A percentile compares a stretch with the other conserved stretches of the same genome.
Evolutionary conservation across 78 protist species (phyloP).

Genomic region (Anaeramoeba ignava): DNA sequence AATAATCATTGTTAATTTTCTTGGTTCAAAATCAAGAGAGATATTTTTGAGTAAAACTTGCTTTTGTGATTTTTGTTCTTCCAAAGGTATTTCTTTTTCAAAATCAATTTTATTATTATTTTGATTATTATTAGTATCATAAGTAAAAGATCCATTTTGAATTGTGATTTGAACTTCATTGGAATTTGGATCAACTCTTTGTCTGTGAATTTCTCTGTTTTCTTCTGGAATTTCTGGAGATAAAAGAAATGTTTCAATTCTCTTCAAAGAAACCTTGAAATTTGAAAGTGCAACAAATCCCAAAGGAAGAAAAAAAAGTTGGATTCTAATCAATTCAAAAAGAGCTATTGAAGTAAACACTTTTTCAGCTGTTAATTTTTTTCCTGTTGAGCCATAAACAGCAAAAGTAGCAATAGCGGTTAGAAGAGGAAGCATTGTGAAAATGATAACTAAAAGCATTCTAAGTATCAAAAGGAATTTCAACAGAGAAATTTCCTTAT

Average conservation of each 20-base stretch:
- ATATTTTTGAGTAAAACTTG: neutral
- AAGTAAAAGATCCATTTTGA: neutral
- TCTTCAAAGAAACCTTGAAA: neutral
- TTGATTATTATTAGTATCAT: neutral
- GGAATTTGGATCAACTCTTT: neutral
- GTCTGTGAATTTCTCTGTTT: neutral
- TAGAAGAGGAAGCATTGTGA: too few species aligned
- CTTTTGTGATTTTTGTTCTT: neutral
- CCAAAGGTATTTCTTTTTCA: neutral
- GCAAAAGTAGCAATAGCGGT: too few species aligned
- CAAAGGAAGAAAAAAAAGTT: neutral
- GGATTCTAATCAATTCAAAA: neutral
- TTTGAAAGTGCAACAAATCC: neutral
- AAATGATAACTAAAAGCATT: too few species aligned
- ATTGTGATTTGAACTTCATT: neutral
- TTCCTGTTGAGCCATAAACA: neutral
- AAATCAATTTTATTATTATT: neutral
- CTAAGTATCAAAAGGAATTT: too few species aligned
- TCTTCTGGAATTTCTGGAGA: neutral
- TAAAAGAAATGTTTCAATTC: neutral
- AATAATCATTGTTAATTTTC: neutral
- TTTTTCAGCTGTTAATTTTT: neutral
- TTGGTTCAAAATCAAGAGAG: neutral
- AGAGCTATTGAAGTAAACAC: neutral
- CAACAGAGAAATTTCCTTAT: too few species aligned